These are phyloP conservation scores for Rhizophlyctis rosea DNA, from an alignment of 192 early-diverging fungal species.

Conservation along the genomic window DNA sequence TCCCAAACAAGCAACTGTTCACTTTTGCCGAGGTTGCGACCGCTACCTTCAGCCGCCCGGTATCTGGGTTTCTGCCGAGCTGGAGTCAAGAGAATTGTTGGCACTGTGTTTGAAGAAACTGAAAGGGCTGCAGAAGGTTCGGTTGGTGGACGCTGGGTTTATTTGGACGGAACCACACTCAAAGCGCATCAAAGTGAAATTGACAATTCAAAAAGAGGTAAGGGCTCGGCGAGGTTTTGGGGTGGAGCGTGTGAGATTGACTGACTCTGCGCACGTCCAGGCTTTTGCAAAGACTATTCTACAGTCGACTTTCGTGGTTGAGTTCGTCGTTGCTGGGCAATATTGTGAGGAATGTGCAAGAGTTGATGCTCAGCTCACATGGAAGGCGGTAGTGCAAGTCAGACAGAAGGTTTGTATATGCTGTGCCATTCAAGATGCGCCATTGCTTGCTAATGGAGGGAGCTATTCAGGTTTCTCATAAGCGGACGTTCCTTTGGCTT, in stretches of 20 bases:
- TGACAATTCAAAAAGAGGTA: constrained; percentile 98
- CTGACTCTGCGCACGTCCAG: too few relatives aligned
- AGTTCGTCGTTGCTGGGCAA: constrained; percentile 87
- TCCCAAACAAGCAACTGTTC: constrained; percentile 92
- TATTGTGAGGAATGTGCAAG: constrained; percentile 95
- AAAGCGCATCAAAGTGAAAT: constrained; percentile 90
- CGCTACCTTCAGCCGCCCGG: constrained; percentile 95
- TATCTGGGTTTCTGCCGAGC: constrained; percentile 80
- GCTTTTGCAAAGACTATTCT: constrained; percentile 91
- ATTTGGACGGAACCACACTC: constrained; percentile 97
- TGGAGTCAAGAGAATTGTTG: constrained; percentile 89
- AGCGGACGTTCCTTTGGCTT: constrained; percentile 96
- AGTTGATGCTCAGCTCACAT: constrained; percentile 95
- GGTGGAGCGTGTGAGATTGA: too few relatives aligned
- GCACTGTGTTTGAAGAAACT: constrained; percentile 92
- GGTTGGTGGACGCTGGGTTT: constrained; percentile 94
- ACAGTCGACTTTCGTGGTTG: constrained; percentile 95
- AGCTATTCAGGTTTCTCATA: constrained; percentile 77
- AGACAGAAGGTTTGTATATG: constrained; percentile 89
- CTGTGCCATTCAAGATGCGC: background rate
- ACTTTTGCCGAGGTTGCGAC: constrained; percentile 96
- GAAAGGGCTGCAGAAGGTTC: constrained; percentile 85
- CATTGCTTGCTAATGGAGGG: background rate
- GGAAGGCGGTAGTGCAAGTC: constrained; percentile 96
- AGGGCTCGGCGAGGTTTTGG: too few relatives aligned